Conservation (phyloP, 352 stramenopile species). For the Phytopythium helicoides region DNA sequence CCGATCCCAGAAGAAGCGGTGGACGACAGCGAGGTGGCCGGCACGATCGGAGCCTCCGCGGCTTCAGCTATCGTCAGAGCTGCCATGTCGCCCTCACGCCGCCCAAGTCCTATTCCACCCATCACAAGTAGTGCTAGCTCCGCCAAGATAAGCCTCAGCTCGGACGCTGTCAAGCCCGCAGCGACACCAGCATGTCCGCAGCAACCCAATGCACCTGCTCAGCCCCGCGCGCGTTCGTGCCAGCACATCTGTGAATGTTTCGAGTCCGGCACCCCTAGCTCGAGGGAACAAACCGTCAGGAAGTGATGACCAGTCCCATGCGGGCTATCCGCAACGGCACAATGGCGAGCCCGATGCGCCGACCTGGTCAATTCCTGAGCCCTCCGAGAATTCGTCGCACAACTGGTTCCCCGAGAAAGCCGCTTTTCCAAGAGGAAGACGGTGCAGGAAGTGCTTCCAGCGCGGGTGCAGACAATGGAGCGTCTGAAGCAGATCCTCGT, state of each 20-base stretch:
- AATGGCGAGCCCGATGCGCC: conserved; percentile 27
- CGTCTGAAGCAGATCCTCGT: not conserved
- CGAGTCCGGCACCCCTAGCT: conserved; percentile 25
- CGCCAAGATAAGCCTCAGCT: not conserved
- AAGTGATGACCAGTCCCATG: conserved; percentile 19
- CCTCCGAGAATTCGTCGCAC: conserved; percentile 23
- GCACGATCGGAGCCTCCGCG: conserved; percentile 4
- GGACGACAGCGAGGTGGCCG: not conserved
- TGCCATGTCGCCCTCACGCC: conserved; percentile 22
- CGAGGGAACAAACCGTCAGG: conserved; percentile 1
- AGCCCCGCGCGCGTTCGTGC: conserved; percentile 16
- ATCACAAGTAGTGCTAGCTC: not conserved
- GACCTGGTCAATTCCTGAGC: conserved; percentile 29
- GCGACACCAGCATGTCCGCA: conserved; percentile 13
- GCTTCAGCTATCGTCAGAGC: conserved; percentile 8
- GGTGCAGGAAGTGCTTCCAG: not conserved
- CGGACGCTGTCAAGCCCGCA: conserved; percentile 18
- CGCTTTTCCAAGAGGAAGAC: conserved; percentile 11
- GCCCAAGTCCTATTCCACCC: not conserved
- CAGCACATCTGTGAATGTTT: conserved; percentile 14
- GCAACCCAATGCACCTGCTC: conserved; percentile 17
- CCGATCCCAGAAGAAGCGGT: not conserved
- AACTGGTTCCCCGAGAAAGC: conserved; percentile 32
- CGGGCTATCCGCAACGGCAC: conserved; percentile 15
- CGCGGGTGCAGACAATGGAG: not conserved